Evolutionary conservation across 768 basidiomycete genomes (phyloP).

Genomic region (Cubamyces sp.): DNA sequence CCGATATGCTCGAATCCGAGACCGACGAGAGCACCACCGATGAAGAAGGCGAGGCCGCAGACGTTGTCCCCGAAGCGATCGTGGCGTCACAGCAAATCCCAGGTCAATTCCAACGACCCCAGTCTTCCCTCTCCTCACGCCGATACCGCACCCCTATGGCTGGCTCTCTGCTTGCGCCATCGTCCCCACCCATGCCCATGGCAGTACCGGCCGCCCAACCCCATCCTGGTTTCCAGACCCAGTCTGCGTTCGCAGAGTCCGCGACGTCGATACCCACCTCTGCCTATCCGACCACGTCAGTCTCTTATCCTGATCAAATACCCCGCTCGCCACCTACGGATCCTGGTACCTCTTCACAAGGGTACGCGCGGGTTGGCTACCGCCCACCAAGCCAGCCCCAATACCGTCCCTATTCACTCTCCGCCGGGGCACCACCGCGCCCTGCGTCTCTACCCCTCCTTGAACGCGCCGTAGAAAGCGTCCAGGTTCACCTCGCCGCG

Average conservation of each 20-base stretch:
- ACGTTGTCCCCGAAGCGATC: constrained; percentile 44
- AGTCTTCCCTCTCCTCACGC: constrained; percentile 77
- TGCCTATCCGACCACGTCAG: constrained; percentile 37
- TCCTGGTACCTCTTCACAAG: background rate
- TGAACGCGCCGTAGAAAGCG: constrained; percentile 77
- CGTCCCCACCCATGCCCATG: constrained; percentile 35
- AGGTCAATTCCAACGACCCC: constrained; percentile 57
- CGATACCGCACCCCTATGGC: constrained; percentile 80
- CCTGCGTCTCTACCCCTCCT: constrained; percentile 50
- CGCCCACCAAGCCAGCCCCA: constrained; percentile 24
- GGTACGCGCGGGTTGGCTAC: constrained; percentile 13
- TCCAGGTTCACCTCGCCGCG: constrained; percentile 82
- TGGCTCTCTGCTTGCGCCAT: constrained; percentile 56
- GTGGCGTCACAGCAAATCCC: constrained; percentile 35
- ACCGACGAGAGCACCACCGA: constrained; percentile 31
- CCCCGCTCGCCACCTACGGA: constrained; percentile 25
- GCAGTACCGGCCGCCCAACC: constrained; percentile 70
- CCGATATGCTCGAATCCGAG: constrained; percentile 16
- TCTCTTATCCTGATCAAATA: constrained; percentile 25
- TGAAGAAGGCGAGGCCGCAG: constrained; percentile 54
- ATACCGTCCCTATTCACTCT: constrained; percentile 28
- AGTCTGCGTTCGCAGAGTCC: constrained; percentile 68
- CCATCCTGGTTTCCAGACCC: constrained; percentile 67
- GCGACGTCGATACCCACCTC: constrained; percentile 44
- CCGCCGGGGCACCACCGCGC: constrained; percentile 34